phyloP scores from a whole-genome alignment of 805 yeast species.

The Myxozyma monticola region DNA sequence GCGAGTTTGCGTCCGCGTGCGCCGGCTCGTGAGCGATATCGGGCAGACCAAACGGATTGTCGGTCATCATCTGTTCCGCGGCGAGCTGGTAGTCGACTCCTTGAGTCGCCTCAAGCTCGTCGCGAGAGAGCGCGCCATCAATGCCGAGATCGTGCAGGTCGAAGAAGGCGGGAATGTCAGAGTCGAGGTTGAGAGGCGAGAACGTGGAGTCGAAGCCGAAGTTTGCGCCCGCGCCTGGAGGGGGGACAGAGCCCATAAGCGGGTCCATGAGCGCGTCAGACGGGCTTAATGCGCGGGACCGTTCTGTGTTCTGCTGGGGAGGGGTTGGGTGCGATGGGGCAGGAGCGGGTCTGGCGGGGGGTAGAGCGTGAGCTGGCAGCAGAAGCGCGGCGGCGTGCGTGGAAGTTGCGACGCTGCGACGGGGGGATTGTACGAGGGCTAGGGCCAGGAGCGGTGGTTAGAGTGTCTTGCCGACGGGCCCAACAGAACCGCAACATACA shows the following conservation, averaged over 20 bases:
- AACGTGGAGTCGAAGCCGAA: conserved; percentile 3
- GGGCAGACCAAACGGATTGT: background rate
- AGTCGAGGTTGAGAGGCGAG: conserved; percentile 16
- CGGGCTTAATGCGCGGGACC: no score
- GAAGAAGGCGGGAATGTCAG: conserved; percentile 21
- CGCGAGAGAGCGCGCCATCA: conserved; percentile 1
- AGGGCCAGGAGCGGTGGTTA: no score
- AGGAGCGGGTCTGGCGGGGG: background rate
- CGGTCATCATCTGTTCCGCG: conserved; percentile 2
- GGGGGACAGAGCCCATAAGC: conserved; percentile 13
- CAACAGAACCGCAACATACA: no score
- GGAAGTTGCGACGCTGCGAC: no score
- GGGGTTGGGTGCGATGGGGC: background rate
- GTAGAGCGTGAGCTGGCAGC: no score
- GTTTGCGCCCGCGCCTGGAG: no score
- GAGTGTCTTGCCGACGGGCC: no score
- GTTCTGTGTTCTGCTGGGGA: no score
- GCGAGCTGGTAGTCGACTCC: background rate
- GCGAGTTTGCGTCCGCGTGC: background rate
- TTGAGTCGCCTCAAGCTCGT: background rate
- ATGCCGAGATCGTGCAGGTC: conserved; percentile 24
- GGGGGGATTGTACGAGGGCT: background rate
- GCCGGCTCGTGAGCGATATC: background rate
- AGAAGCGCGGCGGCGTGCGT: background rate
- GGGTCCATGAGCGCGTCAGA: conserved; percentile 14